These are phyloP conservation scores for Coemansia sp. DNA, from an alignment of 192 early-diverging fungal genomes.

Conservation along the genomic window DNA sequence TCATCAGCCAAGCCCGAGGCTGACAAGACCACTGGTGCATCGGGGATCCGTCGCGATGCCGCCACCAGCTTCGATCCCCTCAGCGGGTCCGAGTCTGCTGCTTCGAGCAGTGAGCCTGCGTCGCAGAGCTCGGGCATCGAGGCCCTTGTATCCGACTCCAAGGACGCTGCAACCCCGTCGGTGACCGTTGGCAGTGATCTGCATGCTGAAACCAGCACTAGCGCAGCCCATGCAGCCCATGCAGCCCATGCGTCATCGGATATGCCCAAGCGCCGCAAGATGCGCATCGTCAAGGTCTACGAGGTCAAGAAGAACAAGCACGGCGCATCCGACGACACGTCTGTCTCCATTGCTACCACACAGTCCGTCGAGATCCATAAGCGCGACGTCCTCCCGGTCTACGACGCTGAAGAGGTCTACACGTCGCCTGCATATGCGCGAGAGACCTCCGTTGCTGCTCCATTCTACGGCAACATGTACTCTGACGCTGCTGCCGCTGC, in stretches of 20 bases:
- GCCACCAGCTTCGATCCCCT: slow-evolving; percentile 24
- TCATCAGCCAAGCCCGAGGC: slow-evolving; percentile 21
- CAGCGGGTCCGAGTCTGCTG: slow-evolving; percentile 7
- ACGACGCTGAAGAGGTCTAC: slow-evolving; percentile 10
- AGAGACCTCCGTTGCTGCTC: background rate
- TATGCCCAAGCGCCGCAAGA: slow-evolving; percentile 40
- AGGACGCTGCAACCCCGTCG: slow-evolving; percentile 15
- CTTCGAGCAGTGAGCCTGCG: background rate
- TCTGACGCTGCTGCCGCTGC: background rate
- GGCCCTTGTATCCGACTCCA: slow-evolving; percentile 6
- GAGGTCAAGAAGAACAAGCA: slow-evolving; percentile 55
- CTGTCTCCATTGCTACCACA: slow-evolving; percentile 4
- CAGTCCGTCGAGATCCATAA: slow-evolving; percentile 18
- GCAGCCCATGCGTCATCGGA: background rate
- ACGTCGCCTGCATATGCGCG: background rate
- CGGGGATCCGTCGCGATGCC: slow-evolving; percentile 32
- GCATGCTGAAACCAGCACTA: slow-evolving; percentile 13
- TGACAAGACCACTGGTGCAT: slow-evolving; percentile 12
- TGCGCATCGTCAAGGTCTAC: slow-evolving; percentile 50
- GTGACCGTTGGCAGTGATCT: slow-evolving; percentile 31
- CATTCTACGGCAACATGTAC: background rate
- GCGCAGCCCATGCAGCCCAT: background rate
- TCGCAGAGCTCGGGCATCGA: background rate
- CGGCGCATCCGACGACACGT: background rate
- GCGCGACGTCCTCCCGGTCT: slow-evolving; percentile 35